Percentiles rank a stretch among this genome's conserved stretches.
Conservation (phyloP, 345 rosid genomes). For the Acer campestre region DNA sequence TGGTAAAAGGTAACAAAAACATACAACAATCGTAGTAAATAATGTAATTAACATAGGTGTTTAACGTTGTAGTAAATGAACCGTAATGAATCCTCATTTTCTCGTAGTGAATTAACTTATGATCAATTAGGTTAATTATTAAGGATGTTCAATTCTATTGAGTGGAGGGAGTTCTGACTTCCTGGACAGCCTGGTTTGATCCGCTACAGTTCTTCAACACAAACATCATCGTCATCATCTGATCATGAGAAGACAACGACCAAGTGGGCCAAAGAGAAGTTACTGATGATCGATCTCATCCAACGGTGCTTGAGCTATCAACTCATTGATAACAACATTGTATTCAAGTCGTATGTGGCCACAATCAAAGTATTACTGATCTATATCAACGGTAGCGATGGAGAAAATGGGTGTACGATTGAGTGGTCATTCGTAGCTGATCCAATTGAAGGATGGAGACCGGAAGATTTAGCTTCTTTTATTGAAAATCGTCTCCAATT, state of each 20-base stretch:
- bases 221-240: background rate
- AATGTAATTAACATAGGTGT: no score
- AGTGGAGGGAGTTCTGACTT: conserved; percentile 39
- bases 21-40: no score
- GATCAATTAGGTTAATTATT: no score
- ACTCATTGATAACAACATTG: conserved; percentile 53
- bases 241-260: background rate
- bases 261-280: conserved; percentile 59
- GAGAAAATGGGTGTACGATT: conserved; percentile 38
- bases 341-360: conserved; percentile 49
- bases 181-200: conserved; percentile 55
- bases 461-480: conserved; percentile 40
- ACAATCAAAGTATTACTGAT: conserved; percentile 38
- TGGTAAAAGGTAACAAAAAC: no score
- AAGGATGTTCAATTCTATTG: no score
- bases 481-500: conserved; percentile 35
- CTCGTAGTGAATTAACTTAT: no score
- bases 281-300: conserved; percentile 42
- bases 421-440: conserved; percentile 69
- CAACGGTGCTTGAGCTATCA: conserved; percentile 55
- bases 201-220: conserved; percentile 47
- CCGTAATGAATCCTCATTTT: no score
- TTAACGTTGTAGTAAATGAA: no score
- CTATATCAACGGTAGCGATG: conserved; percentile 15
- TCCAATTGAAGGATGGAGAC: conserved; percentile 58